phyloP scores from a whole-genome alignment of 768 basidiomycete genomes.

The Calvatia gigantea region DNA sequence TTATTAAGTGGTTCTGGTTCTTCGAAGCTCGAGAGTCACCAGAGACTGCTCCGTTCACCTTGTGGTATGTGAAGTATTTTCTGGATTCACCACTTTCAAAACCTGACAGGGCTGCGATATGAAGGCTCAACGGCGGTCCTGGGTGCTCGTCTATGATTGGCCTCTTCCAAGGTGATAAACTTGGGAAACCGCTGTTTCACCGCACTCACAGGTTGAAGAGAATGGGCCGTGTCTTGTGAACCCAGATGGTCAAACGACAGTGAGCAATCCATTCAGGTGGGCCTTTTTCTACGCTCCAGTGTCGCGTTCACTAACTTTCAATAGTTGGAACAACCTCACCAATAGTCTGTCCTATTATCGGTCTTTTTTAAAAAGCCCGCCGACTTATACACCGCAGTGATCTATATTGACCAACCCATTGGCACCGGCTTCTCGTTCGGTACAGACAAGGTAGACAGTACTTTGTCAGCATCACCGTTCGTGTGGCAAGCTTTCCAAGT shows the following conservation, averaged over 20 bases:
- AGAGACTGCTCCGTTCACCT: conserved; percentile 53
- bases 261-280: conserved; percentile 59
- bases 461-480: conserved; percentile 50
- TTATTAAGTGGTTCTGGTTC: conserved; percentile 67
- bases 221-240: conserved; percentile 64
- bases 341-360: conserved; percentile 42
- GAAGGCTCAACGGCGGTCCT: conserved; percentile 57
- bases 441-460: conserved; percentile 42
- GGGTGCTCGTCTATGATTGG: conserved; percentile 59
- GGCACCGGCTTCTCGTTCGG: conserved; percentile 65
- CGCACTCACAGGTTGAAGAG: conserved; percentile 29
- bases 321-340: conserved; percentile 65
- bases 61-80: conserved; percentile 41
- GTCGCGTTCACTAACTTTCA: not conserved
- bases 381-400: conserved; percentile 18
- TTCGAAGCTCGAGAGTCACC: conserved; percentile 63
- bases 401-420: conserved; percentile 65
- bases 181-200: conserved; percentile 64
- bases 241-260: conserved; percentile 47
- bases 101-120: not conserved
- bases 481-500: conserved; percentile 64
- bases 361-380: not conserved
- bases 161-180: conserved; percentile 57
- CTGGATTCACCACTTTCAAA: conserved; percentile 26
- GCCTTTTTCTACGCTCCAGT: not conserved